Evolutionary conservation across 176 grass and related monocot species (phyloP), one percentile per base, ranked within the genome.

Genomic region (Thinopyrum elongatum): DNA sequence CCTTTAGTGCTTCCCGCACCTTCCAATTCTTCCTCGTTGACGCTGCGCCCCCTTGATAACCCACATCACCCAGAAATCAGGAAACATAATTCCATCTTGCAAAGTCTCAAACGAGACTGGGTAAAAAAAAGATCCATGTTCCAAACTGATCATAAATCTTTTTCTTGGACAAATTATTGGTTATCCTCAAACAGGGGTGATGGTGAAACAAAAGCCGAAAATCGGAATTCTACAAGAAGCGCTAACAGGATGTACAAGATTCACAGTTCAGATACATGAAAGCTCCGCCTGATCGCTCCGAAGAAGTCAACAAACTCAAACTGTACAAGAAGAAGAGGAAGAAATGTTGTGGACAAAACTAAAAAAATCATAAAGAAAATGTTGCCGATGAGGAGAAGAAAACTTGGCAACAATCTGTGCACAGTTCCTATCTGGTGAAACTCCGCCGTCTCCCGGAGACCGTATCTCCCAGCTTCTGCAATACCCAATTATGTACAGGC

Each of bases 301-400:
- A 25, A 44, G 12, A 53, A 53, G 49, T 53, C 49, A 53, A 53
- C 49, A 46, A 73, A 73, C 38, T 73, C 71, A 8, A 60, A 63
- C 74, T 84, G 58, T 84, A 84, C 21, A 74, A 7, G n/a, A 21
- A 68, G 19, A 47, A 23, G n/a, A 23, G 76, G 28, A 71, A 78
- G 2, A 81, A 76, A 87, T 26, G 46, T 29, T 41, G 60, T 69
- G n/a, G 38, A 77, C 85, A 69, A 91, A 87, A 84, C 60, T 84
- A 22, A 2, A 70, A 49, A 7, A 21, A 19, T 8, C 14, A 31
- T 51, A 26, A 51, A 23, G 51, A 66, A 76, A 79, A 76, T 0
- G 10, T 59, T 12, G 14, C 16, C 10, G 1, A 64, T 2, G 16
- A 10, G 21, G 3, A 67, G 8, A 59, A 49, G 12, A 44, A 31